These are phyloP conservation scores for Kodamaea alishanica DNA, from an alignment of 1,139 yeast genomes.

Conservation along the genomic window DNA sequence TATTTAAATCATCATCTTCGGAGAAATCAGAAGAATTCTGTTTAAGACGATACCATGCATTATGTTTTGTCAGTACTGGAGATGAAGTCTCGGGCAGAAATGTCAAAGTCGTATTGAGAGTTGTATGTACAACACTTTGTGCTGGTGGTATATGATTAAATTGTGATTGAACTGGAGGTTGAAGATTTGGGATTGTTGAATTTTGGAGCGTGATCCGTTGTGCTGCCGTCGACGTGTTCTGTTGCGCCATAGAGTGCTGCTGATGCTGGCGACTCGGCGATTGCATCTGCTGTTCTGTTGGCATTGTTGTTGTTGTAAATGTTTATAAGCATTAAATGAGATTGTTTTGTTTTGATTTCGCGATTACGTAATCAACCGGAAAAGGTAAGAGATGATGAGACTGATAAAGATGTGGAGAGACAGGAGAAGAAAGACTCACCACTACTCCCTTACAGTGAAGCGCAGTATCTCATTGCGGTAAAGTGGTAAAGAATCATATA, in stretches of 20 bases:
- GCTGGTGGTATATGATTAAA: constrained; percentile 6
- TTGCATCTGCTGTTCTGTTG: neutral
- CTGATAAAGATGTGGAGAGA: too few species aligned
- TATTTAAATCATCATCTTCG: constrained; percentile 16
- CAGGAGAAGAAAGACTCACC: too few species aligned
- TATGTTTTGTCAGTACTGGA: constrained; percentile 1
- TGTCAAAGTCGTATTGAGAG: constrained; percentile 4
- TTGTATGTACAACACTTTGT: constrained; percentile 4
- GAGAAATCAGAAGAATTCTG: constrained; percentile 12
- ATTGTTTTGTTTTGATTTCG: too few species aligned
- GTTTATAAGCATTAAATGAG: too few species aligned
- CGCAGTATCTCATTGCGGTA: too few species aligned
- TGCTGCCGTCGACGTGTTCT: constrained; percentile 2
- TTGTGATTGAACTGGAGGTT: constrained; percentile 11
- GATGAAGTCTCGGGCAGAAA: constrained; percentile 4
- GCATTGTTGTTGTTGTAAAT: neutral
- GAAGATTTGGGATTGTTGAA: constrained; percentile 13
- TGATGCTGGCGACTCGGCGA: neutral
- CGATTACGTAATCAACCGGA: too few species aligned
- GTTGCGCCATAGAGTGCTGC: neutral
- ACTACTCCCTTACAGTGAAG: too few species aligned
- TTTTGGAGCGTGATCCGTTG: constrained; percentile 9
- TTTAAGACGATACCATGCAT: constrained; percentile 13
- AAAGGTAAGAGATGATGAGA: too few species aligned
- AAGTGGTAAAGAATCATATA: too few species aligned